Evolutionary conservation across 441 rosid species (phyloP).

Genomic region (Corymbia citriodora): DNA sequence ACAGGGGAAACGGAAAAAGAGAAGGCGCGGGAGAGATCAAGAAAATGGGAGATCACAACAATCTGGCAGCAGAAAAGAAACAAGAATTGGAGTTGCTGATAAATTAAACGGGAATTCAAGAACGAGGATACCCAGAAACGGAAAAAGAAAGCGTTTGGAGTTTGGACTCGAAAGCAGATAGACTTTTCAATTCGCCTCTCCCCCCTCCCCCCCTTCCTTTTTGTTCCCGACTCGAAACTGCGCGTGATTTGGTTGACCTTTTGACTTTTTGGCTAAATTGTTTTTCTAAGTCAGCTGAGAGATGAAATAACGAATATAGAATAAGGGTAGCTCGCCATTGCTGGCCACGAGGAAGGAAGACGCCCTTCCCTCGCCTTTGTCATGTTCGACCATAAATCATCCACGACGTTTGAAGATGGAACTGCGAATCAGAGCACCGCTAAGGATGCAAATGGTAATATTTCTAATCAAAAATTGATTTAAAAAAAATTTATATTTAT

Average conservation of each 20-base stretch:
- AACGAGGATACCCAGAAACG: neutral
- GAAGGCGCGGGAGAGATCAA: neutral
- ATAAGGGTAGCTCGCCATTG: neutral
- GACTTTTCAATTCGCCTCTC: neutral
- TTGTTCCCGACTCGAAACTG: neutral
- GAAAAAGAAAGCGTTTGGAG: neutral
- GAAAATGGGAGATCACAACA: neutral
- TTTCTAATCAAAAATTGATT: no score
- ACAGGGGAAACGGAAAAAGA: neutral
- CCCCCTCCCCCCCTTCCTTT: neutral
- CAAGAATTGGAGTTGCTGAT: neutral
- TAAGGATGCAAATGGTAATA: no score
- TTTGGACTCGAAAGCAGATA: neutral
- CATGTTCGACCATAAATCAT: neutral
- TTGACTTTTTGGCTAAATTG: neutral
- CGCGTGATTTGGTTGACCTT: conserved; percentile 2
- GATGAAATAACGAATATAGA: no score
- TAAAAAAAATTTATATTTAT: no score
- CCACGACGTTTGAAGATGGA: neutral
- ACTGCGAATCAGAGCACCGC: no score
- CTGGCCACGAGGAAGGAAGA: neutral
- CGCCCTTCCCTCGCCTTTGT: neutral
- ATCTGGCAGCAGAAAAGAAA: neutral
- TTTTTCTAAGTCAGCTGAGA: neutral
- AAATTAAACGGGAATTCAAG: neutral